Base-by-base conservation (phyloP, 73 alveolate genomes). In the Tetrahymena elliotti region DNA sequence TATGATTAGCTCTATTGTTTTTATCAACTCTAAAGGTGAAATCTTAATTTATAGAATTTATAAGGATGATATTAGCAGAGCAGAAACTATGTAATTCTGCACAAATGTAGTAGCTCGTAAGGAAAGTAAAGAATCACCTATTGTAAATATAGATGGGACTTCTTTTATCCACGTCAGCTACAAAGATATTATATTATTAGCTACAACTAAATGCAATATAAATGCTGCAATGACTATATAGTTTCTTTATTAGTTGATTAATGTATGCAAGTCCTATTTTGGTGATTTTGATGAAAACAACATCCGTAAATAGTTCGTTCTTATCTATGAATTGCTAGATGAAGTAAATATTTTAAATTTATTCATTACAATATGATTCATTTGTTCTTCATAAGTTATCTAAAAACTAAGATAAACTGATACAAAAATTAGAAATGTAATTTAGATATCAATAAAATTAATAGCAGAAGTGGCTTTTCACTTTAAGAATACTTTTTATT, bases 111-210 rank as follows among this genome's bases (percentile, higher is more conserved):
- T 99, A 39, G 99, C 99, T 24, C 97, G 99, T 22, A 99, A 99
- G 96, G 99, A 99, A 95, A 98, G 98, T 83, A 98, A 98, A 94
- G 99, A 98, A 95, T 98, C 98, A 84, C 99, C 99, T 13, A 98
- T 99, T 83, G 98, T 98, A 93, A 83, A 97, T 94, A 96, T 99
- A 92, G 99, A 98, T 93, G 99, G 99, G 53, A 99, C 98, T 27
- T 98, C 98, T 94, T 98, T 98, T 40, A 98, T 98, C 83, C 99
- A 97, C 84, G 96, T 99, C 38, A 97, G 98, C 33, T 93, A 92
- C n/a, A 97, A 96, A 40, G 99, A 98, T 88, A 96, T 98, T 15
- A 97, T 97, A 6, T 93, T 98, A 24, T 96, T 97, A 40, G 99
- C 99, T 0, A 98, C 99, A 4, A 97, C 99, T 24, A 98, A 98